Conservation (phyloP, 2,329 filamentous ascomycete species). For the Orbilia javanica region DNA sequence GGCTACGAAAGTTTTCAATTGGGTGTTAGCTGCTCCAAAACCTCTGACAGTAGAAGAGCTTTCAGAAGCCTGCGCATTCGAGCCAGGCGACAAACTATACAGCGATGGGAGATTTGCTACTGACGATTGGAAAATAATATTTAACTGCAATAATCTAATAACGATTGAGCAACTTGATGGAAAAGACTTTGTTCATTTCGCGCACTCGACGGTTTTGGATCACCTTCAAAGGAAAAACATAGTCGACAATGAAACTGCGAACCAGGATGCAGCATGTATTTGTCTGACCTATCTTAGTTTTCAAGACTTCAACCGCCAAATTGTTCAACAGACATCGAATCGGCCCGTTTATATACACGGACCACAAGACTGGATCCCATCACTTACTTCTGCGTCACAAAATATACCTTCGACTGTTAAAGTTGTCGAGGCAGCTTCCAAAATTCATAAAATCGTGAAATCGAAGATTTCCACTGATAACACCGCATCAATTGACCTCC, state of each 20-base stretch:
- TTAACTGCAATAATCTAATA: constrained; percentile 31
- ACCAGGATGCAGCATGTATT: background rate
- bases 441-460: background rate
- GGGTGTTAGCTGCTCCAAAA: constrained; percentile 63
- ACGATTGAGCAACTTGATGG: background rate
- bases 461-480: background rate
- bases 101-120: constrained; percentile 3
- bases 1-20: constrained; percentile 62
- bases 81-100: constrained; percentile 16
- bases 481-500: background rate
- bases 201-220: constrained; percentile 20
- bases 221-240: background rate
- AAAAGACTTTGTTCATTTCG: constrained; percentile 9
- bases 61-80: constrained; percentile 64
- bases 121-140: background rate
- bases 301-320: constrained; percentile 16
- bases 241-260: background rate
- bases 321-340: background rate
- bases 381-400: background rate
- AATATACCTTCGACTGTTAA: background rate
- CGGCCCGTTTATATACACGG: background rate
- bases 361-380: constrained; percentile 7
- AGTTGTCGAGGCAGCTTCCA: background rate
- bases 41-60: constrained; percentile 65
- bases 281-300: constrained; percentile 32